Base-by-base conservation (phyloP, 2,329 filamentous ascomycete species). In the Chaetomium sp. region DNA sequence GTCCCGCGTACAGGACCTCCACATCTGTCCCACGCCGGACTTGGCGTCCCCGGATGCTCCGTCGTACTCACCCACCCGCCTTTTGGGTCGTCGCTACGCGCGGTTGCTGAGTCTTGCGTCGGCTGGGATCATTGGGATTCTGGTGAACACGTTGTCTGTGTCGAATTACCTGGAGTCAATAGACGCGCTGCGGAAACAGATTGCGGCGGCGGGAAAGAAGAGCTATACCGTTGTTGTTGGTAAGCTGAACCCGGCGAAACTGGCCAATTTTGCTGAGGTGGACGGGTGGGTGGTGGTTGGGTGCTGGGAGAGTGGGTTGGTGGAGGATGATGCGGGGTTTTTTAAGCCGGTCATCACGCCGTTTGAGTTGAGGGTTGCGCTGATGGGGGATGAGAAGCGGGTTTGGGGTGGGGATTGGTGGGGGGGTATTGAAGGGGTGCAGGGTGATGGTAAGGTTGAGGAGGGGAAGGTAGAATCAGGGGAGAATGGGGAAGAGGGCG, bases 221-320 rank as follows among this genome's bases (percentile, higher is more conserved):
- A 88, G 84, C 69, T 99, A 99, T 70, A 89, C 92, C 1, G 89
- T 99, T 48, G 94, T 99, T 1, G 94, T 99, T 0, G 94, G 94
- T 57, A 97, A 97, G 70, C 78, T 99, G 33, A 99, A 97, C 67
- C 86, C 91, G 0, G 92, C 91, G 40, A 99, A 99, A 70, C 79
- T 99, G 27, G 94, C 94, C 49, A 99, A 99, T 71, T 99, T 99
- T 72, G 84, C 87, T 56, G 94, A 99, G 70, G 83, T 99, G 5
- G 92, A 91, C 44, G 92, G 91, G 12, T 99, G 94, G 94, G 91
- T 97, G 0, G 91, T 97, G 0, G 89, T 99, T 8, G 92, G 94
- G 2, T 99, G 94, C 72, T 99, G 94, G 94, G 94, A 99, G 73
- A 96, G 91, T 69, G 90, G 88, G 57, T 74, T 97, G 50, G 82